phyloP scores from a whole-genome alignment of 352 stramenopile genomes.

The Globisporangium abappressorium region DNA sequence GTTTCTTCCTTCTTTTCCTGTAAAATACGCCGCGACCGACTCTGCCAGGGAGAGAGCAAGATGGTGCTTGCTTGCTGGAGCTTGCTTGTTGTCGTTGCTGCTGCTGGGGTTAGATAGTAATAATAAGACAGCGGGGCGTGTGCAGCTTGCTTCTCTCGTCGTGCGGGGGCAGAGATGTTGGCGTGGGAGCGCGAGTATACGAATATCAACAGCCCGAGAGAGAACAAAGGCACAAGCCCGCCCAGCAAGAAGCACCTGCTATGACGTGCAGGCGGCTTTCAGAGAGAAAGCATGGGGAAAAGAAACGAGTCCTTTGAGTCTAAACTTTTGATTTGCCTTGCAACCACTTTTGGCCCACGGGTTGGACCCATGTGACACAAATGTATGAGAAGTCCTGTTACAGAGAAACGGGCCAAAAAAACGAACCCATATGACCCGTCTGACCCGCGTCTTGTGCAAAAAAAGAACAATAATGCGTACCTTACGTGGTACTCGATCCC shows the following conservation, averaged over 20 bases:
- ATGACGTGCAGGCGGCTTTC: neutral
- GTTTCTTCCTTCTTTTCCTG: slow-evolving; percentile 5
- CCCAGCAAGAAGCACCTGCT: neutral
- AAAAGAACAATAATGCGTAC: neutral
- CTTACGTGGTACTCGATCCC: neutral
- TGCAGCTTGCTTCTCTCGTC: slow-evolving; percentile 7
- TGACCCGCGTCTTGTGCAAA: neutral
- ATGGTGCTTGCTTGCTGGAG: neutral
- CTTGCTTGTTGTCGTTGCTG: neutral
- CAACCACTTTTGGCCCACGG: too few species aligned
- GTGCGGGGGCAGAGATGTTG: slow-evolving; percentile 5
- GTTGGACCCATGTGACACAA: neutral
- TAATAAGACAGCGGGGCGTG: neutral
- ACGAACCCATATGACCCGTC: neutral
- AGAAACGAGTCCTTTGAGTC: neutral
- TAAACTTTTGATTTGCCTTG: neutral
- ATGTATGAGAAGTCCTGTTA: neutral
- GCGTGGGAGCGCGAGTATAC: slow-evolving; percentile 8
- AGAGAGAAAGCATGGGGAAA: slow-evolving; percentile 2
- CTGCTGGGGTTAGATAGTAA: neutral
- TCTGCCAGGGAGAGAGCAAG: slow-evolving; percentile 1
- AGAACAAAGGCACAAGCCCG: neutral
- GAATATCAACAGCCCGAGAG: slow-evolving; percentile 7
- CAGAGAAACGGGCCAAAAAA: neutral
- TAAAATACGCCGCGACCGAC: neutral